Base-by-base conservation (phyloP, 805 yeast species). In the Spathaspora arborariae region DNA sequence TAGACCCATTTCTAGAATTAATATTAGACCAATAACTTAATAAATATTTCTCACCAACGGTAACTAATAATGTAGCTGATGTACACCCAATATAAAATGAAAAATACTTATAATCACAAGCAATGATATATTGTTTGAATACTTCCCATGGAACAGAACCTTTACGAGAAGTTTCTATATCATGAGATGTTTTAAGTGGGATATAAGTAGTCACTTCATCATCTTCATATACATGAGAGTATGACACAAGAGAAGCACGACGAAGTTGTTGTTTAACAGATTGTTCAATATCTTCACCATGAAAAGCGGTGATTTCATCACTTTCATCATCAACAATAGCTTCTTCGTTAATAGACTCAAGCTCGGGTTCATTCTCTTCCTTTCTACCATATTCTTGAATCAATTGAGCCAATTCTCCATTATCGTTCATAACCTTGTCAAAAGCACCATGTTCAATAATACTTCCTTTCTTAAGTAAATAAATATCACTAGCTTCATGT, bases 381-480 rank as follows among this genome's bases (percentile, higher is more conserved):
- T 56, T 48, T 19, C 56, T 51, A 10, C 68, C 65, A 47, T 62
- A 67, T 41, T 68, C 74, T 6, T 49, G 51, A 36, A 67, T 62
- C 49, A 69, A 57, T 13, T 52, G 50, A 3, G 63, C 62, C 26
- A 78, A 63, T 8, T 63, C 67, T 1, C 74, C 65, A 11, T 60
- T 61, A n/a, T 39, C 41, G 1, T 50, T 68, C 73, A 77, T 60
- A 15, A 81, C 73, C 41, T 76, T 75, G 6, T 66, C 58, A 58
- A 76, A 85, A 6, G 72, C 67, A 10, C 88, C 72, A n/a, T 58
- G 50, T 49, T 70, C 75, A n/a, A 55, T 47, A 19, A 70, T 62
- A 16, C 55, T 49, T 5, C 68, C 68, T 19, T 46, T 51, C 33
- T 55, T 56, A 46, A 70, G 56, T 46, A 67, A 57, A 40, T 58